Base-by-base conservation (phyloP, 148 eudicot genomes). In the Vaccinium darrowii region DNA sequence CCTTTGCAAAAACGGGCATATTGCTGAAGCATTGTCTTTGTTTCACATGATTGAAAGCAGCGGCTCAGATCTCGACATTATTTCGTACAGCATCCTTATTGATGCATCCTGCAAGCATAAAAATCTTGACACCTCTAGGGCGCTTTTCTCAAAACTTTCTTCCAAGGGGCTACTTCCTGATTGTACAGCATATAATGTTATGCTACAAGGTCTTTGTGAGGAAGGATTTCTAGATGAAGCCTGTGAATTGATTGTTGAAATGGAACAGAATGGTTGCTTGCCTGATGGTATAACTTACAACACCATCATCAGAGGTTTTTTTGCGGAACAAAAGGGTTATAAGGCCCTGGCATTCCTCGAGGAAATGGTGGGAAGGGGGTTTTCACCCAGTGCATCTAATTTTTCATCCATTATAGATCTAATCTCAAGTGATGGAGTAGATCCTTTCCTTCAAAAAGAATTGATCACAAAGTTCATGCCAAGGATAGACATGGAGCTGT, bases 241-340 rank as follows among this genome's bases (percentile, higher is more conserved):
- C 18, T 19, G 39, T 54, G 69, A 84, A 14, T 57, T 72, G 39
- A 43, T 84, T 84, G 71, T 74, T 14, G 43, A 84, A 19, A 76
- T 84, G 82, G 47, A 78, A 30, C 62, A 84, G 19, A 77, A 78
- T 54, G 82, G 82, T 50, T 76, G 81, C 58, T n/a, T 50, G 63
- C 81, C 74, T 3, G 36, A 84, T 76, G 57, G 39, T 49, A 52
- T 65, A 27, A 76, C 81, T 7, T 84, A 76, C 69, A 78, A 84
- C 21, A 25, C 47, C 10, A 23, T 57, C 43, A 78, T 84, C 47
- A 36, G 56, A 65, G 86, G 72, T 3, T 78, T 76, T 49, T 36
- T 77, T 62, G 57, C 30, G 33, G 36, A 67, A 67, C 72, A 49
- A 9, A 43, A 43, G 51, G 36, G 33, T 67, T 23, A 65, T 4